Evolutionary conservation across 257 asterid genomes (phyloP), one percentile per base, ranked within the genome.

Genomic region (Jacaranda mimosifolia): DNA sequence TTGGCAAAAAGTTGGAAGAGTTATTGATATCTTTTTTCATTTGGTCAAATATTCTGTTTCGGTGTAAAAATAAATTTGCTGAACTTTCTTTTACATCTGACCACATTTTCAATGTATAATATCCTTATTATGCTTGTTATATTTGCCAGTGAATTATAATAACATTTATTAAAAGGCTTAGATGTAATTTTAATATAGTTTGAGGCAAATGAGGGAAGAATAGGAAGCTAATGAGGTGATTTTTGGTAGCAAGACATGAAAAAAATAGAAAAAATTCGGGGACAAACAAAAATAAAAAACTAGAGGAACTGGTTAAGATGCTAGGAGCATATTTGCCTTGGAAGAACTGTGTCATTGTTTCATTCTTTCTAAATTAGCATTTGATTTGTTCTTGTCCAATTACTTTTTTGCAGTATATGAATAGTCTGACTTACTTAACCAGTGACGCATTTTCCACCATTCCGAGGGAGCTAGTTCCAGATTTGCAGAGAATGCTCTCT

Each of bases 401-500:
- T 35, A 69, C 48, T 43, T 57, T 57, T 70, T 70, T 90, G 97
- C 98, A 96, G 99, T 93, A 91, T 79, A 91, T 81, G 91, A 96
- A 96, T 86, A 90, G 86, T 75, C 86, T 96, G 92, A 91, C 86
- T 80, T 96, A 93, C 91, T 88, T 96, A 64, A 86, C 97, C 81
- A 86, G 88, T 75, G 99, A 81, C 82, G 87, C 94, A 19, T 93
- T 93, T 79, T 85, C 97, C 40, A 70, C 93, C 76, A 90, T 93
- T 72, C 96, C 98, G 4, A 86, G 86, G 79, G 97, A 91, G 81
- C 88, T 96, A 74, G 91, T 93, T 64, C 85, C 89, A 0, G 97
- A 93, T 81, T 83, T 96, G 83, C 95, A 91, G 82, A 93, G 87
- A 70, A 93, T 96, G 97, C 92, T 93, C 45, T 89, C 97, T 76